A percentile compares a stretch with the other conserved stretches of the same genome.
phyloP scores from a whole-genome alignment of 768 basidiomycete species.

The Ramaria sp. region DNA sequence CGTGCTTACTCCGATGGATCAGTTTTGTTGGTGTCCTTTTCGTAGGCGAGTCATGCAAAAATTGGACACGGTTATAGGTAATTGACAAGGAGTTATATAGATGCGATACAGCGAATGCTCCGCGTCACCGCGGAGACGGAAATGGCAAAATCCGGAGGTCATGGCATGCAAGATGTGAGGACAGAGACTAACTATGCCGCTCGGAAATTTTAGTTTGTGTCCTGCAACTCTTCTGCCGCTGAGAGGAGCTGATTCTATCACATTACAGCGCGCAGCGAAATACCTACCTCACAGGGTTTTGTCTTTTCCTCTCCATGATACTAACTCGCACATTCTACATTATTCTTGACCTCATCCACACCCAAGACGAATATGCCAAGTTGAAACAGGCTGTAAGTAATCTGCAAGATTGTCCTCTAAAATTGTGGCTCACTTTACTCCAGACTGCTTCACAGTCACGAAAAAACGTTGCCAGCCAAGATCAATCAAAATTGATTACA shows the following conservation, averaged over 20 bases:
- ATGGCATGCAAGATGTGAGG: constrained; percentile 41
- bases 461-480: constrained; percentile 16
- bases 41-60: neutral
- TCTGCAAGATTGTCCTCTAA: constrained; percentile 15
- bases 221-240: neutral
- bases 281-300: constrained; percentile 87
- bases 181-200: constrained; percentile 86
- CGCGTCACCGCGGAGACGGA: constrained; percentile 65
- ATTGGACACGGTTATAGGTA: neutral
- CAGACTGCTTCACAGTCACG: constrained; percentile 9
- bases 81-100: constrained; percentile 60
- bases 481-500: constrained; percentile 45
- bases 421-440: neutral
- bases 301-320: constrained; percentile 91
- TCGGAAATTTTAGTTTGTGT: constrained; percentile 81
- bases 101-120: constrained; percentile 91
- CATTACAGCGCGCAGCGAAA: constrained; percentile 68
- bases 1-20: constrained; percentile 2
- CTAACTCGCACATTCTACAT: constrained; percentile 90
- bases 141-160: constrained; percentile 42
- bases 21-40: constrained; percentile 4
- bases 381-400: constrained; percentile 50
- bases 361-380: constrained; percentile 79
- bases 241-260: neutral
- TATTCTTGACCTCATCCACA: constrained; percentile 80